phyloP scores from a whole-genome alignment of 306 rosid genomes.

The Erythrophleum fordii region DNA sequence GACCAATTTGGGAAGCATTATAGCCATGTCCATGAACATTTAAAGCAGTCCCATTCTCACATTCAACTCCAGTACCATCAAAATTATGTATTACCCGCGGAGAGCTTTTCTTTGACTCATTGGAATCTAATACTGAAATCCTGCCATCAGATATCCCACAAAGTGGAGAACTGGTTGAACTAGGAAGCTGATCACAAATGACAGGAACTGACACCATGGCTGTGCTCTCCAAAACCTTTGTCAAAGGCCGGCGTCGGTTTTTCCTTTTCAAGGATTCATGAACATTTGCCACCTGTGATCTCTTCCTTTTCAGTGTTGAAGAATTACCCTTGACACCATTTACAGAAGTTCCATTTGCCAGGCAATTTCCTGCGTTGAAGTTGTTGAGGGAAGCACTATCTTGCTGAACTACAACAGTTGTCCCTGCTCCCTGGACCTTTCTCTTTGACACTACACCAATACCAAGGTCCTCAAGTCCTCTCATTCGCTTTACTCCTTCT shows the following conservation, averaged over 20 bases:
- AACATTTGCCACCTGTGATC: conserved; percentile 62
- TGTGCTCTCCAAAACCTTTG: conserved; percentile 79
- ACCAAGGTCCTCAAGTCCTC: conserved; percentile 81
- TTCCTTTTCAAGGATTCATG: conserved; percentile 67
- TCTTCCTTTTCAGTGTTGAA: conserved; percentile 58
- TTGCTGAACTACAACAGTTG: conserved; percentile 55
- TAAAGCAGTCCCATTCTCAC: conserved; percentile 54
- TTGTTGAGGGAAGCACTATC: conserved; percentile 49
- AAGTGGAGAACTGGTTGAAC: conserved; percentile 50
- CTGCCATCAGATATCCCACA: conserved; percentile 49
- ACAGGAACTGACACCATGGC: conserved; percentile 70
- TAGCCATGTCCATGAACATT: conserved; percentile 43
- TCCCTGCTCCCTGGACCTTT: conserved; percentile 48
- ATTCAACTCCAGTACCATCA: conserved; percentile 46
- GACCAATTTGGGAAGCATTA: conserved; percentile 44
- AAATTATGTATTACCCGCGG: conserved; percentile 33
- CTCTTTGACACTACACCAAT: conserved; percentile 54
- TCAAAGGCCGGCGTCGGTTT: conserved; percentile 66
- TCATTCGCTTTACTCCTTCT: conserved; percentile 77
- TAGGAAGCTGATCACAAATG: conserved; percentile 56
- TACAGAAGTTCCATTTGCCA: conserved; percentile 51
- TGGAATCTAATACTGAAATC: conserved; percentile 49
- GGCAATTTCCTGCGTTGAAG: conserved; percentile 48
- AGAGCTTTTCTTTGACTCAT: conserved; percentile 48
- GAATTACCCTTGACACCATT: conserved; percentile 53